These are phyloP conservation scores for Guadua angustifolia DNA, from an alignment of 176 grass and related monocot species.

Conservation along the genomic window DNA sequence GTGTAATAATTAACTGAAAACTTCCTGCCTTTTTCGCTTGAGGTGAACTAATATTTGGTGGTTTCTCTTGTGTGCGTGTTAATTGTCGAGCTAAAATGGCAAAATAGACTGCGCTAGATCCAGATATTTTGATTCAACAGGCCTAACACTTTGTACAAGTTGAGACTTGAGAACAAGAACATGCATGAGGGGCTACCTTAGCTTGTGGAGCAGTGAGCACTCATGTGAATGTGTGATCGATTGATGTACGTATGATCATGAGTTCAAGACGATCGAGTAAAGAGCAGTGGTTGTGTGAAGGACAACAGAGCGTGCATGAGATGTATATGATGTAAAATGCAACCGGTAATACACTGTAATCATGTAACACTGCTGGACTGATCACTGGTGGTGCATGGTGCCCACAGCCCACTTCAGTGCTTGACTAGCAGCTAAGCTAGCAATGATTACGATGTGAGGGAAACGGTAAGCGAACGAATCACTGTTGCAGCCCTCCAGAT, in stretches of 20 bases:
- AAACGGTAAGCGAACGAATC: too few species aligned
- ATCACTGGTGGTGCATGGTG: neutral
- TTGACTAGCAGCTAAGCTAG: neutral
- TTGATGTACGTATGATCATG: neutral
- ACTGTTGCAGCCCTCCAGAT: too few species aligned
- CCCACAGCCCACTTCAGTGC: neutral
- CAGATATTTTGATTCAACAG: neutral
- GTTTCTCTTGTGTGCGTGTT: neutral
- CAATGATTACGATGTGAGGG: conserved; percentile 7
- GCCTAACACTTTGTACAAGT: neutral
- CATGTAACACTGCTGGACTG: too few species aligned
- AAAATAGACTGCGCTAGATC: neutral
- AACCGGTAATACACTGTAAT: neutral
- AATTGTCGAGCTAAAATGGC: neutral
- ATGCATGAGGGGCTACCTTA: neutral
- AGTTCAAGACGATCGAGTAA: neutral
- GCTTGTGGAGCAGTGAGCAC: neutral
- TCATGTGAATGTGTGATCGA: neutral
- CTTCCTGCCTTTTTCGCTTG: neutral
- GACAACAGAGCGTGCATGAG: neutral
- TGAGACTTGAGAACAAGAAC: too few species aligned
- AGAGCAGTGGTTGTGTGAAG: neutral
- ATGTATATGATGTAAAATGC: neutral
- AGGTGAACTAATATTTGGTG: neutral
- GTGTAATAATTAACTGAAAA: neutral